Percentiles rank a stretch among this genome's conserved stretches.
phyloP scores from a whole-genome alignment of 257 asterid species.

The Ballota nigra region DNA sequence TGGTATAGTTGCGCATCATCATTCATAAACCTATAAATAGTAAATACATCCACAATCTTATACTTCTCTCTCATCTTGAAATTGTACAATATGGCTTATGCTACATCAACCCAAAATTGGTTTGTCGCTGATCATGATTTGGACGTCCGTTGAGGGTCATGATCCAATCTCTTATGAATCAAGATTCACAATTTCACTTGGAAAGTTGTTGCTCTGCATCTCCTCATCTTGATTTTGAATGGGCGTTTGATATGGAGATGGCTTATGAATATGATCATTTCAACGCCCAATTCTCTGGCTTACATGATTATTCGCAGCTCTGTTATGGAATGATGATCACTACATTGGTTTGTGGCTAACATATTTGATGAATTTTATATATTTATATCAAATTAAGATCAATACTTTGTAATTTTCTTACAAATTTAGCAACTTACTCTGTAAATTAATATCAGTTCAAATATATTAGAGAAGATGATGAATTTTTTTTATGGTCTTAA shows the following conservation, averaged over 20 bases:
- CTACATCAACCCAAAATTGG: neutral
- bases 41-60: too few relatives aligned
- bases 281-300: too few relatives aligned
- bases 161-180: conserved; percentile 33
- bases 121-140: conserved; percentile 13
- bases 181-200: conserved; percentile 14
- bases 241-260: conserved; percentile 38
- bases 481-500: too few relatives aligned
- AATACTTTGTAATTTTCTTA: neutral
- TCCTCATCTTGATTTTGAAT: conserved; percentile 14
- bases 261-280: conserved; percentile 7
- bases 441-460: too few relatives aligned
- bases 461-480: too few relatives aligned
- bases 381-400: too few relatives aligned
- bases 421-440: too few relatives aligned
- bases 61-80: neutral
- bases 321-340: conserved; percentile 30
- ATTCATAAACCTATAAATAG: too few relatives aligned
- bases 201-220: conserved; percentile 36
- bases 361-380: too few relatives aligned
- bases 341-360: conserved; percentile 27
- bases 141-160: conserved; percentile 22
- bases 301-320: conserved; percentile 8
- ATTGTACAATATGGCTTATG: conserved; percentile 15
- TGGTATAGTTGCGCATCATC: too few relatives aligned